Percentiles rank a stretch among this genome's conserved stretches.
phyloP scores from a whole-genome alignment of 306 rosid genomes.

The Begonia fuchsioides region DNA sequence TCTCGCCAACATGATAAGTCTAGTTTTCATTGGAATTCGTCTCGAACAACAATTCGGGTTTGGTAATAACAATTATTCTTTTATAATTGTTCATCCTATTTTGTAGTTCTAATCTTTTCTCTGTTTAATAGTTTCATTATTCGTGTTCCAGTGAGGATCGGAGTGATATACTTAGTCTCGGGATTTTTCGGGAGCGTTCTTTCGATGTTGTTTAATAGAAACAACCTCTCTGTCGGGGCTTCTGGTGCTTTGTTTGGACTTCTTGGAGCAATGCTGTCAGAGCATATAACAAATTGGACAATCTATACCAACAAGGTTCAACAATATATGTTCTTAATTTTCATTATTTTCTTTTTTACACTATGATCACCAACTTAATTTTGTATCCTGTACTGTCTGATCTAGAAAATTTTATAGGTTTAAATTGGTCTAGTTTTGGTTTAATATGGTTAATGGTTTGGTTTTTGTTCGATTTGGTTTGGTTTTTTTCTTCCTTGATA shows the following conservation, averaged over 20 bases:
- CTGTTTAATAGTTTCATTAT: conserved; percentile 5
- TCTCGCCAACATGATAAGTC: conserved; percentile 62
- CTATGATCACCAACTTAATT: no score
- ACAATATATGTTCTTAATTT: no score
- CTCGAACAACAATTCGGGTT: conserved; percentile 85
- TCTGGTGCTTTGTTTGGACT: conserved; percentile 90
- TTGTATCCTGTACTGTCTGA: no score
- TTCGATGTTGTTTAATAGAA: conserved; percentile 45
- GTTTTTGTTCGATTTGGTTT: no score
- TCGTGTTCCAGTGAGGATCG: conserved; percentile 46
- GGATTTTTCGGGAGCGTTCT: conserved; percentile 71
- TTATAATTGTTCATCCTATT: neutral
- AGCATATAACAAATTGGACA: conserved; percentile 80
- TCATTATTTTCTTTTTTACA: no score
- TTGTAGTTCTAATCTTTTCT: conserved; percentile 8
- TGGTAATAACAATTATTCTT: conserved; percentile 34
- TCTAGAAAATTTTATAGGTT: no score
- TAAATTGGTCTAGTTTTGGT: no score
- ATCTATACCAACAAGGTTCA: conserved; percentile 64
- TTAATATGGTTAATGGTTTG: no score
- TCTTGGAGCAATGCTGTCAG: conserved; percentile 96
- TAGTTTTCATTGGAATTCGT: conserved; percentile 72
- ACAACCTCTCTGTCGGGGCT: conserved; percentile 78
- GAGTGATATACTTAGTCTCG: conserved; percentile 44
- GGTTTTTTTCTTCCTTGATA: no score